These are phyloP conservation scores for Starmerella sp. DNA, from an alignment of 805 yeast species.

Conservation along the genomic window DNA sequence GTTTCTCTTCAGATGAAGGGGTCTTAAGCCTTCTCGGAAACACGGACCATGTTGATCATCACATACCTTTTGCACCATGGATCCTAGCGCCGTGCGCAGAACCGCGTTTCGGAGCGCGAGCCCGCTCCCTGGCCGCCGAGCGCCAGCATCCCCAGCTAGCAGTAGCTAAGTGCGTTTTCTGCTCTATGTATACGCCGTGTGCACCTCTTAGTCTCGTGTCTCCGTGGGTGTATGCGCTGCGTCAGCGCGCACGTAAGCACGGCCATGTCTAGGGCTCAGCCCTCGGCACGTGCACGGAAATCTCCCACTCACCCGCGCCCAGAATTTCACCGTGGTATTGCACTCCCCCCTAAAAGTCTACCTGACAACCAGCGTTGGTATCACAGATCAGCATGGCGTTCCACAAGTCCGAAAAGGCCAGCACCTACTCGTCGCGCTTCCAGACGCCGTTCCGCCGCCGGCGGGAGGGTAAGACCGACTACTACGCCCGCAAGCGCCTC, in stretches of 20 bases:
- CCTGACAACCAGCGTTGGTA: background rate
- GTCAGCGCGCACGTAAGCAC: too few relatives aligned
- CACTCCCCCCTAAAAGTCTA: background rate
- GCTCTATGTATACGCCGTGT: too few relatives aligned
- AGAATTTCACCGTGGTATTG: background rate
- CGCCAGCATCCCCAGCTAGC: too few relatives aligned
- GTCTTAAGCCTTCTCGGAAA: slow-evolving; percentile 32
- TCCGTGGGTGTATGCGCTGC: too few relatives aligned
- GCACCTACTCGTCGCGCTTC: slow-evolving; percentile 98
- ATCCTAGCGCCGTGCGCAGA: too few relatives aligned
- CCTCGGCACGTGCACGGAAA: background rate
- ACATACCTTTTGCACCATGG: slow-evolving; percentile 9
- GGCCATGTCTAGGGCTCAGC: background rate
- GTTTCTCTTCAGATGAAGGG: slow-evolving; percentile 30
- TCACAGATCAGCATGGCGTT: slow-evolving; percentile 47
- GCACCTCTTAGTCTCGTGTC: too few relatives aligned
- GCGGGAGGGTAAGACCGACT: slow-evolving; percentile 99
- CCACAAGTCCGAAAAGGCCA: slow-evolving; percentile 59
- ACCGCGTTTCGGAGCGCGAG: background rate
- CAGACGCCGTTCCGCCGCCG: slow-evolving; percentile 99
- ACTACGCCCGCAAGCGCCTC: slow-evolving; percentile 99
- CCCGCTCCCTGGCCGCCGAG: too few relatives aligned
- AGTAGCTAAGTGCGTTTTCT: too few relatives aligned
- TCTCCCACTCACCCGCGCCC: background rate
- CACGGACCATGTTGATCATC: slow-evolving; percentile 32